Evolutionary conservation across 805 yeast species (phyloP), one percentile per base, ranked within the genome.

Genomic region (Nakazawaea ishiwadae): DNA sequence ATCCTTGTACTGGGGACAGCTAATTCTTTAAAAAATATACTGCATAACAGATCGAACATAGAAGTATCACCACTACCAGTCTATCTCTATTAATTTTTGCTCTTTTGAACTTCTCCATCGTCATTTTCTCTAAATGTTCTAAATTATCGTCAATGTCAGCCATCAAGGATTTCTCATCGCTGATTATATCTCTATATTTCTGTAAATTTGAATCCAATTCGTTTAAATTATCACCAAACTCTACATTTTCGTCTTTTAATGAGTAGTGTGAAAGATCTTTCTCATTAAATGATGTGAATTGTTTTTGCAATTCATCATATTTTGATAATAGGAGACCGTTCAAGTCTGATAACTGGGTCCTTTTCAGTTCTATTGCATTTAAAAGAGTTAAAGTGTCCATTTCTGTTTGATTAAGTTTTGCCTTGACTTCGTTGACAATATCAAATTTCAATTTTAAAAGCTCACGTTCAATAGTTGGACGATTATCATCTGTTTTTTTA

Each of bases 241-340:
- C 54, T 17, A 29, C 29, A 12, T 43, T 41, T 2, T 34, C 39
- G 12, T 32, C 37, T 17, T 28, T 15, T 5, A 14, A 14, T 11
- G 31, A n/a, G 15, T 28, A 28, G 3, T n/a, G 10, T 3, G 31
- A 28, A 14, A 28, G 55, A 48, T 19, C 59, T 26, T 62, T 61
- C 12, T 48, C 33, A 31, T 60, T 60, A 26, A 69, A 44, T 1
- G 44, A 48, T 12, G 48, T 48, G 20, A 69, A 39, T 29, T 57
- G 53, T 2, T 45, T 44, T 23, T 62, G 51, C 19, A 68, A 37
- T 15, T 65, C 55, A 4, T 57, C 48, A 27, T 58, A 53, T 15
- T 49, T 47, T 10, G 33, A 37, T 15, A 50, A 48, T 4, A 69
- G 41, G 7, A 56, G 51, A 2, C 51, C 50, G 10, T 59, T 35